phyloP scores from a whole-genome alignment of 192 early-diverging fungal genomes.

The Umbelopsis ramanniana region DNA sequence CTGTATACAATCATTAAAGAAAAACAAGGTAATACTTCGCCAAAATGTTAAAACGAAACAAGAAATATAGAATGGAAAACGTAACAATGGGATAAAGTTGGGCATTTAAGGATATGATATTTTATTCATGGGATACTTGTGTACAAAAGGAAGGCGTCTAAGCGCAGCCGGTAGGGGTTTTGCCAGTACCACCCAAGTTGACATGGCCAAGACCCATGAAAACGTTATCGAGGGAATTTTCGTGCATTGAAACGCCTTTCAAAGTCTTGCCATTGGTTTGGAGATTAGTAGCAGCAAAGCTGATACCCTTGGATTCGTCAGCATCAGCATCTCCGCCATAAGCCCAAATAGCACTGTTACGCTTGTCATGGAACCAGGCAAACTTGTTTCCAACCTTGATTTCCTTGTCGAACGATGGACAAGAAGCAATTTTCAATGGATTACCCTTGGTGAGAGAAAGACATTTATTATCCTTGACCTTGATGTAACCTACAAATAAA shows the following conservation, averaged over 20 bases:
- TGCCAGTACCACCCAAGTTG: constrained; percentile 3
- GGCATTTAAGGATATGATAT: too few species aligned
- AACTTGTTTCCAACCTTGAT: constrained; percentile 37
- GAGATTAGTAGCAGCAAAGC: constrained; percentile 27
- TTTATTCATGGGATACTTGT: neutral
- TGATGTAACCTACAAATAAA: constrained; percentile 28
- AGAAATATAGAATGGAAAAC: too few species aligned
- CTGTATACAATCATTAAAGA: too few species aligned
- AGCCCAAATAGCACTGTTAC: constrained; percentile 40
- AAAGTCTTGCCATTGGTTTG: constrained; percentile 33
- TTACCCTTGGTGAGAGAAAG: constrained; percentile 28
- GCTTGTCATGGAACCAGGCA: constrained; percentile 43
- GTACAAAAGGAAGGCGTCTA: neutral
- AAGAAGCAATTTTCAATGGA: constrained; percentile 9
- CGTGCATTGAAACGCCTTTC: constrained; percentile 22
- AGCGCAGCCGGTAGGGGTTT: constrained; percentile 8
- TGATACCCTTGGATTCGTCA: constrained; percentile 28
- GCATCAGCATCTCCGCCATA: constrained; percentile 35
- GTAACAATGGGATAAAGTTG: too few species aligned
- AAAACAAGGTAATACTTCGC: too few species aligned
- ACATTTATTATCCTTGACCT: constrained; percentile 23
- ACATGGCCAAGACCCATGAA: constrained; percentile 22
- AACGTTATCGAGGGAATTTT: constrained; percentile 25
- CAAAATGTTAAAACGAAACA: too few species aligned
- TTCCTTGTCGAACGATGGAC: constrained; percentile 34